Conservation (phyloP, 768 basidiomycete genomes). For the Podaxis sp. region DNA sequence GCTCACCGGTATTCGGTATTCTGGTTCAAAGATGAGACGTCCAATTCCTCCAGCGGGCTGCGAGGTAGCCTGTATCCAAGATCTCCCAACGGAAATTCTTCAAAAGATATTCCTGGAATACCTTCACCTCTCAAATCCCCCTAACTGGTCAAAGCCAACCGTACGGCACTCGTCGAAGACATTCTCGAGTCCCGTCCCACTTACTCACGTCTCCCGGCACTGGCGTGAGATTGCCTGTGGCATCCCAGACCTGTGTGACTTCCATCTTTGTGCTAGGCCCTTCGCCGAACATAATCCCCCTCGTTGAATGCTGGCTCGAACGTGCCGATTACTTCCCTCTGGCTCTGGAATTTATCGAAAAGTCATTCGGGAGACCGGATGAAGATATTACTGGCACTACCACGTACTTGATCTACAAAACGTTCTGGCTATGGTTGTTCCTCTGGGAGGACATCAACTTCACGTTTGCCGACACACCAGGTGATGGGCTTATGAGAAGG, state of each 20-base stretch:
- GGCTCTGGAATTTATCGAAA: not conserved
- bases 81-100: not conserved
- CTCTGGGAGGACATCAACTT: not conserved
- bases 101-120: not conserved
- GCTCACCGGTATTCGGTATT: too few species aligned
- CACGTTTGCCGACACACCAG: not conserved
- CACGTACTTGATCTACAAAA: not conserved
- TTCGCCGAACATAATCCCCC: not conserved
- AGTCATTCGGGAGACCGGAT: not conserved
- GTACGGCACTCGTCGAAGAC: not conserved
- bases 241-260: not conserved
- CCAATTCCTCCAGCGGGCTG: not conserved
- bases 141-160: not conserved
- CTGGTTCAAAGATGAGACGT: too few species aligned
- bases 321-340: not conserved
- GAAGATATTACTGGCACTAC: not conserved
- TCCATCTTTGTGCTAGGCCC: not conserved
- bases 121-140: not conserved
- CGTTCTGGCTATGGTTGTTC: not conserved
- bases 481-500: not conserved
- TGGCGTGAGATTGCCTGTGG: not conserved
- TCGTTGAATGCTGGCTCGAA: not conserved
- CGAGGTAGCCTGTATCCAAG: not conserved
- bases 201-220: constrained; percentile 1
- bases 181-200: not conserved